Evolutionary conservation across 192 early-diverging fungal genomes (phyloP).

Genomic region (Mortierella hygrophila): DNA sequence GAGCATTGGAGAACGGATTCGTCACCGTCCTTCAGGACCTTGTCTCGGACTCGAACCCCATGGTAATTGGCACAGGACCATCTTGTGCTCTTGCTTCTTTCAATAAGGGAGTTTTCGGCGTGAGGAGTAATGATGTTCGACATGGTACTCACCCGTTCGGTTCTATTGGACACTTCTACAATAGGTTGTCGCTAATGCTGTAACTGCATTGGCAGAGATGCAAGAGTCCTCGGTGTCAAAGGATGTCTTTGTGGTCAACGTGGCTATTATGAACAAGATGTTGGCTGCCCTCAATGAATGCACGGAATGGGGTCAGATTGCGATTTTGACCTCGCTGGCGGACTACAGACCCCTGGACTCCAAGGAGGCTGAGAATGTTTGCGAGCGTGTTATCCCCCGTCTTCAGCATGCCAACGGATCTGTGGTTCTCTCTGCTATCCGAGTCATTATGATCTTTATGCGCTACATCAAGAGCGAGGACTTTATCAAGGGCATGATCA

Average conservation of each 20-base stretch:
- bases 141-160: not conserved
- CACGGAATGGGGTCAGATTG: slow-evolving; percentile 98
- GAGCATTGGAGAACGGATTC: slow-evolving; percentile 94
- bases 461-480: slow-evolving; percentile 74
- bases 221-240: slow-evolving; percentile 70
- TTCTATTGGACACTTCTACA: not conserved
- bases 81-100: not conserved
- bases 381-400: slow-evolving; percentile 90
- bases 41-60: slow-evolving; percentile 93
- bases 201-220: slow-evolving; percentile 92
- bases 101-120: not conserved
- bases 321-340: slow-evolving; percentile 87
- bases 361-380: slow-evolving; percentile 87
- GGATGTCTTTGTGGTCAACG: slow-evolving; percentile 83
- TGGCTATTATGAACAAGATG: slow-evolving; percentile 78
- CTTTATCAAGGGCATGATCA: slow-evolving; percentile 73
- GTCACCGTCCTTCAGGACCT: slow-evolving; percentile 85
- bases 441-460: slow-evolving; percentile 84
- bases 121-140: not conserved
- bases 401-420: slow-evolving; percentile 96
- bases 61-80: slow-evolving; percentile 55
- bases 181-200: slow-evolving; percentile 90
- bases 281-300: slow-evolving; percentile 96
- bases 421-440: slow-evolving; percentile 92
- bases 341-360: slow-evolving; percentile 79